A percentile compares a stretch with the other conserved stretches of the same genome.
These are phyloP conservation scores for Phytophthora cajani DNA, from an alignment of 352 stramenopile species.

Conservation along the genomic window DNA sequence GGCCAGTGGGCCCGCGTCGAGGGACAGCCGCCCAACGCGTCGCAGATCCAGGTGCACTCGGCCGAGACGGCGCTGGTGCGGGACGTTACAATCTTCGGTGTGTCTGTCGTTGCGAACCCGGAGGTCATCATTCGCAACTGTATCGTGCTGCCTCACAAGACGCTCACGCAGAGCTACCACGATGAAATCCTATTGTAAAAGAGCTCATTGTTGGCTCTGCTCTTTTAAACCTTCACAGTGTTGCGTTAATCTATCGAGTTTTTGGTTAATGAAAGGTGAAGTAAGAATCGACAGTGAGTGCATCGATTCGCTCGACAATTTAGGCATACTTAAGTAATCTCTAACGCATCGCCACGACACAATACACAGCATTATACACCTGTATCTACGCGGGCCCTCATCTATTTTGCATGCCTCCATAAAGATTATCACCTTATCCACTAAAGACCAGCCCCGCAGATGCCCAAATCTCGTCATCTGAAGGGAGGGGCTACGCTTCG, in stretches of 20 bases:
- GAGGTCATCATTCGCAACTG: conserved; percentile 92
- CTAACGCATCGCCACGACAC: too few species aligned
- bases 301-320: too few species aligned
- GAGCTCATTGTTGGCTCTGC: conserved; percentile 23
- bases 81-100: conserved; percentile 90
- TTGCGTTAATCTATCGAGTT: conserved; percentile 31
- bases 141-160: conserved; percentile 90
- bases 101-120: conserved; percentile 86
- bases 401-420: too few species aligned
- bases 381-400: too few species aligned
- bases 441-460: too few species aligned
- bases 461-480: too few species aligned
- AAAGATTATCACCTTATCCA: too few species aligned
- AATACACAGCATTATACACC: too few species aligned
- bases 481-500: too few species aligned
- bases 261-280: conserved; percentile 13
- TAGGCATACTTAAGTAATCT: too few species aligned
- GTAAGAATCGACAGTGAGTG: not conserved
- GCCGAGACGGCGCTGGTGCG: conserved; percentile 80
- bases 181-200: conserved; percentile 89
- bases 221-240: conserved; percentile 22
- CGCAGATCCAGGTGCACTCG: conserved; percentile 71
- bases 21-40: conserved; percentile 82
- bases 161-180: conserved; percentile 88
- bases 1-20: conserved; percentile 88